Percentiles rank a stretch among this genome's conserved stretches.
These are phyloP conservation scores for Rhodofomes roseus DNA, from an alignment of 1,284 basidiomycete genomes.

Conservation along the genomic window DNA sequence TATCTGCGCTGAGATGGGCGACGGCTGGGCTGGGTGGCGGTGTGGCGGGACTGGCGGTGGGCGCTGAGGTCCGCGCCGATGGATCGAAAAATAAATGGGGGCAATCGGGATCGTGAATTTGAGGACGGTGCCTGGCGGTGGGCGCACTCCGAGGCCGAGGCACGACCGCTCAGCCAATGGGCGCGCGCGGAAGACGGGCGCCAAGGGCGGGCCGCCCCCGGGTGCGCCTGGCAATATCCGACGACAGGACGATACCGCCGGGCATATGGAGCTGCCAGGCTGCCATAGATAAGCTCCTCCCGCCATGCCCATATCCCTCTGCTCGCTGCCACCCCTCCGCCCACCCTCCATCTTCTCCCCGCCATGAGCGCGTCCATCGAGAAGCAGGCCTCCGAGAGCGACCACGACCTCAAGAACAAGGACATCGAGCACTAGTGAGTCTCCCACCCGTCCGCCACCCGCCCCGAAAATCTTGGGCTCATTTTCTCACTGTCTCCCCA, in stretches of 20 bases:
- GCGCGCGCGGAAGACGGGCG: not conserved
- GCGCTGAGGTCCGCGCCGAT: not conserved
- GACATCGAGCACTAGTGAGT: conserved; percentile 8
- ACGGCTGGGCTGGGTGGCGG: not conserved
- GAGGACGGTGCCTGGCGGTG: not conserved
- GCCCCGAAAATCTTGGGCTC: not conserved
- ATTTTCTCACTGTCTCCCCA: not conserved
- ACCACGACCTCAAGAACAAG: not conserved
- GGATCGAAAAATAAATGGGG: not conserved
- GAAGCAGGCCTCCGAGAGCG: conserved; percentile 1
- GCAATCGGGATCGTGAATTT: not conserved
- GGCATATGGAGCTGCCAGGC: not conserved
- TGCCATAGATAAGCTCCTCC: conserved; percentile 1
- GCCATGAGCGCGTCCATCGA: conserved; percentile 1
- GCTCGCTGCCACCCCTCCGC: not conserved
- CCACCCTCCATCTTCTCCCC: not conserved
- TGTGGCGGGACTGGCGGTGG: not conserved
- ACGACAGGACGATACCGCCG: not conserved
- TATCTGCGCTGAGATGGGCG: not conserved
- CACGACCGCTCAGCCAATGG: not conserved
- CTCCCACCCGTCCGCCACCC: not conserved
- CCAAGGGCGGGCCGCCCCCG: not conserved
- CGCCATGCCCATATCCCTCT: not conserved
- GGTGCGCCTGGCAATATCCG: not conserved
- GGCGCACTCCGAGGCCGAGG: not conserved